Conservation (phyloP, 202 grass and related monocot species). For the Elaeis oleifera region DNA sequence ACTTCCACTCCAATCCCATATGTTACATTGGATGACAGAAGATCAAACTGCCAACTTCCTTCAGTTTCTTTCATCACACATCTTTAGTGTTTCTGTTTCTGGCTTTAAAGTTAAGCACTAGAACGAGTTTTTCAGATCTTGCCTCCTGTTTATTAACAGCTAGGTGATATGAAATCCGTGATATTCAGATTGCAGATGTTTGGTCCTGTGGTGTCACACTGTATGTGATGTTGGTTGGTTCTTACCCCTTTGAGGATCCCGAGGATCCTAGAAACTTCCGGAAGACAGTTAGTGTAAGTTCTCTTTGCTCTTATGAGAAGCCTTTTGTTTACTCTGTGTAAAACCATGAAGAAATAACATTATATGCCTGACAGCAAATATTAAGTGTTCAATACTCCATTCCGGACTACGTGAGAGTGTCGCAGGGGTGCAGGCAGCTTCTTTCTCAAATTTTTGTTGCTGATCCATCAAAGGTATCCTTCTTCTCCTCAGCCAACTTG, state of each 20-base stretch:
- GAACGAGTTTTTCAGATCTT: background rate
- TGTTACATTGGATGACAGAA: no score
- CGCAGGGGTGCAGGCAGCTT: slow-evolving; percentile 61
- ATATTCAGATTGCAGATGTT: slow-evolving; percentile 69
- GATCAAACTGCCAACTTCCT: no score
- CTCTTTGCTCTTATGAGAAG: background rate
- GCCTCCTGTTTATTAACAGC: slow-evolving; percentile 11
- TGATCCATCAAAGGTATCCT: slow-evolving; percentile 71
- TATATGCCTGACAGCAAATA: slow-evolving; percentile 54
- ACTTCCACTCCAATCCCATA: no score
- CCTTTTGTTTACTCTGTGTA: slow-evolving; percentile 1
- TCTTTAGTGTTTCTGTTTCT: no score
- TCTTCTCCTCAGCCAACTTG: background rate
- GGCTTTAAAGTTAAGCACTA: no score
- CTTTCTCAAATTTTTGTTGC: slow-evolving; percentile 87
- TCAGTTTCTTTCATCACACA: no score
- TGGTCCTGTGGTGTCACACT: slow-evolving; percentile 88
- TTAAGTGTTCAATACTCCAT: slow-evolving; percentile 76
- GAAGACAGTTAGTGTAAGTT: slow-evolving; percentile 64
- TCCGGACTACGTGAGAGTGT: slow-evolving; percentile 76
- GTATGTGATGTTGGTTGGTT: slow-evolving; percentile 89
- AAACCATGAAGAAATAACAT: background rate
- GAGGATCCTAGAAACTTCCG: slow-evolving; percentile 79
- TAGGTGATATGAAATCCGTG: slow-evolving; percentile 5
- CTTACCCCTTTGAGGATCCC: slow-evolving; percentile 89